Evolutionary conservation across 139 green algal species (phyloP).

Genomic region (Asterochloris erici): DNA sequence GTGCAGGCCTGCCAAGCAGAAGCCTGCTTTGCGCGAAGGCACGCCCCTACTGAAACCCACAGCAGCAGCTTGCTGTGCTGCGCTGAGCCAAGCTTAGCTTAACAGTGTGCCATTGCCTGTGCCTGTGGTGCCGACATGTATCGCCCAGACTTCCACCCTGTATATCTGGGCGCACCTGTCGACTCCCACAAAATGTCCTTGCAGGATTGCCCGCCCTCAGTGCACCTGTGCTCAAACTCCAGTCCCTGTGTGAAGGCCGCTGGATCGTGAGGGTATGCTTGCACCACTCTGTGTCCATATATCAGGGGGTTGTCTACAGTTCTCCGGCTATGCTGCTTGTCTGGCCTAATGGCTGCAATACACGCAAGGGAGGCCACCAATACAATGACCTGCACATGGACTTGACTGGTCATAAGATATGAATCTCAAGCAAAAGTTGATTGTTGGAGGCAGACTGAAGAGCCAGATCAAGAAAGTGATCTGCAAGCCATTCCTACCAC

Average conservation of each 20-base stretch:
- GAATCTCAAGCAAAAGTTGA: no score
- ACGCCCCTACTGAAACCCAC: not conserved
- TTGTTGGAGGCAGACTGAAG: no score
- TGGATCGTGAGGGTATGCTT: conserved; percentile 68
- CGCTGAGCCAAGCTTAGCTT: no score
- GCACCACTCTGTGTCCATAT: not conserved
- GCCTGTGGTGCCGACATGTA: not conserved
- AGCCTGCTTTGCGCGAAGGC: not conserved
- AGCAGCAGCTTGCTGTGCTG: not conserved
- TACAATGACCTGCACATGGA: no score
- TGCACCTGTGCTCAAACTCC: conserved; percentile 59
- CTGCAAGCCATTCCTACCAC: no score
- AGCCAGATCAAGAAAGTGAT: no score
- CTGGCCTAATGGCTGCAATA: no score
- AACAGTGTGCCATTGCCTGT: not conserved
- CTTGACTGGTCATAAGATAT: no score
- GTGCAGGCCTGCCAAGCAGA: not conserved
- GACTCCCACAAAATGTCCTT: conserved; percentile 77
- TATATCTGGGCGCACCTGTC: conserved; percentile 45
- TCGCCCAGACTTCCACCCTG: not conserved
- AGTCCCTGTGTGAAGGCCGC: conserved; percentile 84
- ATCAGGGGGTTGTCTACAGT: not conserved
- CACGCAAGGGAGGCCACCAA: no score
- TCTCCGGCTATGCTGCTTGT: no score
- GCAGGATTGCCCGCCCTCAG: conserved; percentile 25